A percentile compares a stretch with the other conserved stretches of the same genome.
phyloP scores from a whole-genome alignment of 495 filamentous ascomycete genomes.

The Talaromyces liani region DNA sequence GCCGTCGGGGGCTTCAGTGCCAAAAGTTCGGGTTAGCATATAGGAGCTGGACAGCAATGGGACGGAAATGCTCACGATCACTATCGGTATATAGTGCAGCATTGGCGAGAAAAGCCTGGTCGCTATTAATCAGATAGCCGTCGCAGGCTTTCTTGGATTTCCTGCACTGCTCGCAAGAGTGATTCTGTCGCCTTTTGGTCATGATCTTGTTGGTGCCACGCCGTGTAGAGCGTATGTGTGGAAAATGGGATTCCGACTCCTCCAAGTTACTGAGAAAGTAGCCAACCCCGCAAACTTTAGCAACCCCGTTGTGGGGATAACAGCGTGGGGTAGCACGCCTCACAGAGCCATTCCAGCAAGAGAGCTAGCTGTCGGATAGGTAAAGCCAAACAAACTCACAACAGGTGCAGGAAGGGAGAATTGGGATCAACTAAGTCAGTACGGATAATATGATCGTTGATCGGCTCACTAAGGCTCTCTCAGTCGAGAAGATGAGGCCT shows the following conservation, averaged over 20 bases:
- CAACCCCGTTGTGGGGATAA: neutral
- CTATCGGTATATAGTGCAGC: neutral
- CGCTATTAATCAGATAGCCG: neutral
- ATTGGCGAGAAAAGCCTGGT: conserved; percentile 4
- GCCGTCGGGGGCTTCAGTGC: neutral
- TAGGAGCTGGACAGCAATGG: no score
- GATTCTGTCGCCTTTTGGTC: conserved; percentile 13
- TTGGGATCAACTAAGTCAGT: no score
- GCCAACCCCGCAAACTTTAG: neutral
- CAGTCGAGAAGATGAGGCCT: no score
- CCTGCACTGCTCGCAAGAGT: conserved; percentile 12
- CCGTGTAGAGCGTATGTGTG: neutral
- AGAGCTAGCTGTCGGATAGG: no score
- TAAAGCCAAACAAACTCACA: no score
- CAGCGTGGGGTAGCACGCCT: neutral
- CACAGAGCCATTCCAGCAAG: no score
- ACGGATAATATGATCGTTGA: no score
- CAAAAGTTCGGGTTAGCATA: no score
- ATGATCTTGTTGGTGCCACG: neutral
- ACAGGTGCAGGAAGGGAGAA: no score
- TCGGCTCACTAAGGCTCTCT: no score
- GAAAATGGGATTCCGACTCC: neutral
- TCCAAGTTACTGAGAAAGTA: neutral
- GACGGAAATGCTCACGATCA: no score
- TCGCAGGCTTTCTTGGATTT: conserved; percentile 11